Base-by-base conservation (phyloP, 257 asterid genomes). In the Gentiana dahurica region DNA sequence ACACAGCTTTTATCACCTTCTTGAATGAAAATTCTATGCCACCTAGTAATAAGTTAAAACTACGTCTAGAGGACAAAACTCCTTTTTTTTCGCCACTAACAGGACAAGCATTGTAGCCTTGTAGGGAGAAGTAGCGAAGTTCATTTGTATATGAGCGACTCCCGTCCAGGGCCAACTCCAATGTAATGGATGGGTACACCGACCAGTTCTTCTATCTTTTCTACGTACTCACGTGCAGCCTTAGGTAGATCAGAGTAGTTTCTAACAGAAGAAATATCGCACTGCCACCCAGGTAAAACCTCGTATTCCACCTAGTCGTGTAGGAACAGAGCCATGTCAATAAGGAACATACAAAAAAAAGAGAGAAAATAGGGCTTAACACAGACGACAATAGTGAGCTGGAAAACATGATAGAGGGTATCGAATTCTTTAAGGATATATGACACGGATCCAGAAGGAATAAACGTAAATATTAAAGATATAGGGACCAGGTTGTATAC, bases 111-210 rank as follows among this genome's bases (percentile, higher is more conserved):
- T 41, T 2, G 2, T 41, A 41, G 46, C 9, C 6, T 41, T 2
- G 2, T 41, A 41, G 6, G 9, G 9, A 41, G 46, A 41, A 4
- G 10, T 41, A 1, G 46, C 48, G 56, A 37, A 38, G 46, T 55
- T 79, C 70, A 90, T 68, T 85, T 92, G 89, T 92, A 88, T 61
- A 92, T 85, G 34, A 92, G 95, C 56, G 99, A 95, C 59, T 92
- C 97, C 1, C 97, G 97, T 33, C 97, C 94, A 4, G 99, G 97
- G 49, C 99, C 99, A 15, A 81, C 63, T 38, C 99, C 99, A 38
- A 92, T 85, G 81, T 92, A 92, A 78, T 88, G 85, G 69, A 92
- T 55, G 8, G 97, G 97, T 51, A 84, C 79, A 44, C 97, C 97
- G 4, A 80, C 93, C 3, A 83, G 81, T 66, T 92, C 89, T 72